Percentiles rank a stretch among this genome's conserved stretches.
Conservation (phyloP, 1,284 basidiomycete genomes). For the Ceratobasidium sp. region DNA sequence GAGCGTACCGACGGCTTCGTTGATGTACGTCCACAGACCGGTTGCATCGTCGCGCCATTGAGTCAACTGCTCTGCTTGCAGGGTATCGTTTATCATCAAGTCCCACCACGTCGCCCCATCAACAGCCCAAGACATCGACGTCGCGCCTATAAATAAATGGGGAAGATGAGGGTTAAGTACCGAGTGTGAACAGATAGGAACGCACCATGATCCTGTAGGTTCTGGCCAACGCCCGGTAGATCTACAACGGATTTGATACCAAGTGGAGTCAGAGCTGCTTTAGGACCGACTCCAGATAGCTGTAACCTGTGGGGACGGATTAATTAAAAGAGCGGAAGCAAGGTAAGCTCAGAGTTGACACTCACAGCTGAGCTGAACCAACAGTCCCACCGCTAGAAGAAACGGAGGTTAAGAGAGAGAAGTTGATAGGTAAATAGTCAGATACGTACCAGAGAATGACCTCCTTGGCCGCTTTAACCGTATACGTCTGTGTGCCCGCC, state of each 20-base stretch:
- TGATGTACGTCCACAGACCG: slow-evolving; percentile 59
- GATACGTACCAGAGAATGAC: slow-evolving; percentile 63
- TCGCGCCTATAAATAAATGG: not conserved
- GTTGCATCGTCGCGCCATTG: slow-evolving; percentile 53
- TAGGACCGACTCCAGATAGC: slow-evolving; percentile 76
- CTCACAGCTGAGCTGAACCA: slow-evolving; percentile 57
- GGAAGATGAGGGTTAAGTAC: not conserved
- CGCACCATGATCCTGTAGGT: slow-evolving; percentile 69
- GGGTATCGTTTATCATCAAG: slow-evolving; percentile 50
- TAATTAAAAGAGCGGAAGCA: slow-evolving; percentile 52
- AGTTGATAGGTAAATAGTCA: not conserved
- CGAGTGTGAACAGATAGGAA: not conserved
- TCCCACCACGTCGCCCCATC: slow-evolving; percentile 55
- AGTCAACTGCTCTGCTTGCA: slow-evolving; percentile 51
- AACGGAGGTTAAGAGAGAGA: not conserved
- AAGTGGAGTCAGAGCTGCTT: slow-evolving; percentile 64
- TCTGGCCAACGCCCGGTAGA: slow-evolving; percentile 67
- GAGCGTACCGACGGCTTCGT: slow-evolving; percentile 56
- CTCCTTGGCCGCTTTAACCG: slow-evolving; percentile 67
- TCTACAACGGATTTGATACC: slow-evolving; percentile 67
- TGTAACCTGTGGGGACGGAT: slow-evolving; percentile 14
- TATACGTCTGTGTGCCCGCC: slow-evolving; percentile 25
- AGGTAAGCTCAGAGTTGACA: slow-evolving; percentile 49
- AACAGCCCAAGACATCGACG: slow-evolving; percentile 29
- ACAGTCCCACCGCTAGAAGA: slow-evolving; percentile 57